These are phyloP conservation scores for Candida peoriensis DNA, from an alignment of 805 yeast species.

Conservation along the genomic window DNA sequence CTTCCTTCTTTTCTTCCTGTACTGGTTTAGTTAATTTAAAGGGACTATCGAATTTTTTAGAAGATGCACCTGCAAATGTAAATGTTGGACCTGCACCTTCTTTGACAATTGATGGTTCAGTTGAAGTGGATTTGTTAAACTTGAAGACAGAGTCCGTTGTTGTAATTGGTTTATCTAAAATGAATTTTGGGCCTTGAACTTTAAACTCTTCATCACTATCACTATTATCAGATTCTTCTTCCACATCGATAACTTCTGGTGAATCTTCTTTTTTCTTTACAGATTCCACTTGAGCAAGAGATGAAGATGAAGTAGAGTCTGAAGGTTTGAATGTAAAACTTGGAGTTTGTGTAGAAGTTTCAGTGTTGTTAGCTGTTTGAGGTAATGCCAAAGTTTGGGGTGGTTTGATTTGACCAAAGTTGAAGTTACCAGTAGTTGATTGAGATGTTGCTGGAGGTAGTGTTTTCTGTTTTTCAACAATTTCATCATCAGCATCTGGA, in stretches of 20 bases:
- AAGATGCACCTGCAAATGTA: constrained; percentile 28
- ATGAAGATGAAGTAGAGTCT: constrained; percentile 8
- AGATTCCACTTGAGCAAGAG: constrained; percentile 5
- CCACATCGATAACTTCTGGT: constrained; percentile 7
- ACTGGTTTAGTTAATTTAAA: constrained; percentile 26
- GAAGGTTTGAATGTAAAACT: not conserved
- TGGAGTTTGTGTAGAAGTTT: constrained; percentile 34
- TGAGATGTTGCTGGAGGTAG: constrained; percentile 14
- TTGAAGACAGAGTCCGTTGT: constrained; percentile 47
- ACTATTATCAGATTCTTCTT: constrained; percentile 30
- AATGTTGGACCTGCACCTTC: constrained; percentile 38
- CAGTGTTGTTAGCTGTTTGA: constrained; percentile 14
- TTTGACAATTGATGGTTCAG: constrained; percentile 24
- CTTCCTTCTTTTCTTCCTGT: constrained; percentile 5
- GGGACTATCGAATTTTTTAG: constrained; percentile 26
- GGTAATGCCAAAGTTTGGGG: constrained; percentile 1
- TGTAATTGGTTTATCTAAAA: constrained; percentile 40
- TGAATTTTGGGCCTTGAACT: constrained; percentile 70
- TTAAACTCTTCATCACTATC: constrained; percentile 60
- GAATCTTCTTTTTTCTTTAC: constrained; percentile 8
- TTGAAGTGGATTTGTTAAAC: constrained; percentile 28
- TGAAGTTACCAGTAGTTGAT: constrained; percentile 12
- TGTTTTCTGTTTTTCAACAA: constrained; percentile 12
- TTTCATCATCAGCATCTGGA: constrained; percentile 17
- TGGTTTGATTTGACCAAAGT: constrained; percentile 10